phyloP scores from a whole-genome alignment of 768 basidiomycete species.

The Cyclocybe aegerita region DNA sequence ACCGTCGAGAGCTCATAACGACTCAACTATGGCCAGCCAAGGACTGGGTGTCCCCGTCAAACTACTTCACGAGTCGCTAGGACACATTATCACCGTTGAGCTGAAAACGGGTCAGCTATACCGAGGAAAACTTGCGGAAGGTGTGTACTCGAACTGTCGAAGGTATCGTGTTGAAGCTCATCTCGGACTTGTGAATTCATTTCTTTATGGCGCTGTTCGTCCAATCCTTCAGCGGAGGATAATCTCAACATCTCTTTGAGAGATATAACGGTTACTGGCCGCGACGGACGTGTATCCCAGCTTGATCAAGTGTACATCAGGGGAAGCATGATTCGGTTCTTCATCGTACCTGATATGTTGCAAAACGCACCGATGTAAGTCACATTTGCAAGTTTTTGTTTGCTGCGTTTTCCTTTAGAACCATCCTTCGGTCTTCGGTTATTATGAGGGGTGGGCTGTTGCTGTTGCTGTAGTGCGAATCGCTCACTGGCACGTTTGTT shows the following conservation, averaged over 20 bases:
- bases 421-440: neutral
- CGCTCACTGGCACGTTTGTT: conserved; percentile 6
- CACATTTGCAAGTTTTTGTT: neutral
- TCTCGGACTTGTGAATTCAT: neutral
- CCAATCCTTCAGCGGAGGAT: conserved; percentile 76
- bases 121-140: conserved; percentile 96
- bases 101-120: conserved; percentile 97
- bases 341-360: conserved; percentile 99
- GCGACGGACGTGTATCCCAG: conserved; percentile 98
- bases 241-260: conserved; percentile 95
- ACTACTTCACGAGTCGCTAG: conserved; percentile 93
- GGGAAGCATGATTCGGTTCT: conserved; percentile 97
- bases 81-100: conserved; percentile 97
- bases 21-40: conserved; percentile 45
- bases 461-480: neutral
- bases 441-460: no score
- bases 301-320: conserved; percentile 99
- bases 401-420: neutral
- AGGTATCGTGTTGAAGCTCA: conserved; percentile 9
- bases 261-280: conserved; percentile 96
- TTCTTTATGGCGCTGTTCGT: conserved; percentile 15
- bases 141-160: conserved; percentile 40
- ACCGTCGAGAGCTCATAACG: conserved; percentile 11
- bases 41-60: conserved; percentile 95
- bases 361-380: conserved; percentile 96